phyloP scores from a whole-genome alignment of 768 basidiomycete genomes.

The Pisolithus microcarpus region DNA sequence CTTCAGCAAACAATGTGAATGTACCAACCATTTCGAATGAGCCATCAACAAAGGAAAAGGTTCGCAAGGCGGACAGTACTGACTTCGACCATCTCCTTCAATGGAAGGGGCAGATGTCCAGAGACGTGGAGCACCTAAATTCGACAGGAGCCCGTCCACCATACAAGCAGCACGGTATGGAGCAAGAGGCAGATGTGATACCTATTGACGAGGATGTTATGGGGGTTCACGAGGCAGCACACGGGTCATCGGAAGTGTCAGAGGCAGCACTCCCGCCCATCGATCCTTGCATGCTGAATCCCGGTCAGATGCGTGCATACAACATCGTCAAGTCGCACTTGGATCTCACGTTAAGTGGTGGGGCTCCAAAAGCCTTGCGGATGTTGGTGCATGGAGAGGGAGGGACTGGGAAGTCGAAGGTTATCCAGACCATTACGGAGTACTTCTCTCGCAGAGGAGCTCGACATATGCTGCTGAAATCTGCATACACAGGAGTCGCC shows the following conservation, averaged over 20 bases:
- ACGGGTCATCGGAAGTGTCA: neutral
- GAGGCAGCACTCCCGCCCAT: neutral
- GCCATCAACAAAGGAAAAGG: no score
- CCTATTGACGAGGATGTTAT: no score
- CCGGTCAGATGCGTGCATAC: neutral
- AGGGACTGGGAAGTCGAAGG: constrained; percentile 37
- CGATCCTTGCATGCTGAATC: neutral
- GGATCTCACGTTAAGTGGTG: constrained; percentile 10
- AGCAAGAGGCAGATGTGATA: no score
- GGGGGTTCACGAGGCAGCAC: no score
- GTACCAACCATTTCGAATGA: no score
- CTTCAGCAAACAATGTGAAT: no score
- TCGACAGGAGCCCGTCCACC: no score
- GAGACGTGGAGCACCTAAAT: no score
- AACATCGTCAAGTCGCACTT: constrained; percentile 31
- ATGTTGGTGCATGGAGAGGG: constrained; percentile 38
- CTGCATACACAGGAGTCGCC: constrained; percentile 35
- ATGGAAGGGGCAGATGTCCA: no score
- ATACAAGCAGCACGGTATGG: no score
- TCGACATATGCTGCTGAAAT: constrained; percentile 22
- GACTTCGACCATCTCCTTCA: no score
- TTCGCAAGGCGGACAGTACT: no score
- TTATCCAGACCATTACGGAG: constrained; percentile 33
- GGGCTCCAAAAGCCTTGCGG: constrained; percentile 22
- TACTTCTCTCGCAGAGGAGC: constrained; percentile 19